Conservation (phyloP, 2,329 filamentous ascomycete genomes). For the Polychaeton citri region DNA sequence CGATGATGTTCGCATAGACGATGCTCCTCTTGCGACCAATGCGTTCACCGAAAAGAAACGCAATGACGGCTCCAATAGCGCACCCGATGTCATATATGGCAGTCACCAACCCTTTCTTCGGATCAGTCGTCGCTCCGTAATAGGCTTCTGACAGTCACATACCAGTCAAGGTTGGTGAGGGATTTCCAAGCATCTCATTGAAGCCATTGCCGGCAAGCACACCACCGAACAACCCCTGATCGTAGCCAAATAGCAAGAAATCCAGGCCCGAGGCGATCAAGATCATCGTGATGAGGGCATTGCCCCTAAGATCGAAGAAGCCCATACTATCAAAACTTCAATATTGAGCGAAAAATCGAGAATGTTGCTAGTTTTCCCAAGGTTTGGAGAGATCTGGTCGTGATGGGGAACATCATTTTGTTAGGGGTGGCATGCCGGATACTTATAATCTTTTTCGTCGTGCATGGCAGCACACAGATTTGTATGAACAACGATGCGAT, state of each 20-base stretch:
- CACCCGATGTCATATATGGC: constrained; percentile 16
- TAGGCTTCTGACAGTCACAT: no score
- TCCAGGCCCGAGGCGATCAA: constrained; percentile 15
- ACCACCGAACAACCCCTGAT: constrained; percentile 18
- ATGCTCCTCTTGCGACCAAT: constrained; percentile 14
- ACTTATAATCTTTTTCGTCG: no score
- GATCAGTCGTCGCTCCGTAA: no score
- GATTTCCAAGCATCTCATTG: constrained; percentile 15
- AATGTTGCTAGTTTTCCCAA: no score
- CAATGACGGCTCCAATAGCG: constrained; percentile 13
- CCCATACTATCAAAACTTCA: not conserved
- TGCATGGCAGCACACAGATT: no score
- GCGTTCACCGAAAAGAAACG: constrained; percentile 14
- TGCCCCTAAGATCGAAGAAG: constrained; percentile 8
- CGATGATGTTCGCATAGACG: constrained; percentile 13
- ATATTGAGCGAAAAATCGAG: no score
- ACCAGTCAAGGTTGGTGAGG: constrained; percentile 11
- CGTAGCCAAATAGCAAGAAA: constrained; percentile 17
- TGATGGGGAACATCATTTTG: no score
- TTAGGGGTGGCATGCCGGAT: no score
- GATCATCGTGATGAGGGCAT: constrained; percentile 14
- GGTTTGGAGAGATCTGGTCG: no score
- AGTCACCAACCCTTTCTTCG: constrained; percentile 13
- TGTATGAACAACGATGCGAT: no score
- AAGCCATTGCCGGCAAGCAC: constrained; percentile 17